phyloP scores from a whole-genome alignment of 768 basidiomycete genomes.

The Auriculariales sp. region DNA sequence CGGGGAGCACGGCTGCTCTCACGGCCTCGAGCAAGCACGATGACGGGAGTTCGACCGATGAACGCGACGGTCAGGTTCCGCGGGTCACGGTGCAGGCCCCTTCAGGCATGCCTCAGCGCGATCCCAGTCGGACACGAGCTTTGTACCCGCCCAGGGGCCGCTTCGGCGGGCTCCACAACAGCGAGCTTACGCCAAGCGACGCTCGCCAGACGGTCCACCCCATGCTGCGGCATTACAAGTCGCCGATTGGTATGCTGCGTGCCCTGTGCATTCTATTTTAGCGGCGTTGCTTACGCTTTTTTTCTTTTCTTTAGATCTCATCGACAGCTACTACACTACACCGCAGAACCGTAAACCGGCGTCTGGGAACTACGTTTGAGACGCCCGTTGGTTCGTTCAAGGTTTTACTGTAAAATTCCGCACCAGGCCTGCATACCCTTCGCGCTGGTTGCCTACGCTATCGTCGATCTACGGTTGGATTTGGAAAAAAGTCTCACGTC shows the following conservation, averaged over 20 bases:
- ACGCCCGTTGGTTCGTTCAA: background rate
- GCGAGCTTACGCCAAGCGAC: background rate
- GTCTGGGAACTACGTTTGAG: conserved; percentile 1
- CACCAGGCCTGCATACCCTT: background rate
- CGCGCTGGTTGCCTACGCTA: no score
- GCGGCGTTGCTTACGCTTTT: no score
- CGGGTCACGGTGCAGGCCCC: no score
- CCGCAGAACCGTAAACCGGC: background rate
- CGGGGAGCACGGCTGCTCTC: background rate
- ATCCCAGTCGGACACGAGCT: no score
- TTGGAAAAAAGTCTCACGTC: no score
- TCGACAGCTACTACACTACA: background rate
- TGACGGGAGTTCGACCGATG: no score
- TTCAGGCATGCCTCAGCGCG: no score
- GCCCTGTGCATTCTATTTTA: background rate
- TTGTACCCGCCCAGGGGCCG: background rate
- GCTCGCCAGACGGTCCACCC: background rate
- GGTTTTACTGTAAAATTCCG: background rate
- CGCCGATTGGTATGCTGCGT: background rate
- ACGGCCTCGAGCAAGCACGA: no score
- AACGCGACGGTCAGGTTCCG: no score
- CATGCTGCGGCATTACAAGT: background rate
- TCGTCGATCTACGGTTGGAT: no score
- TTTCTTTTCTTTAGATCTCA: background rate
- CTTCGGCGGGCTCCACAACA: background rate